Evolutionary conservation across 805 yeast genomes (phyloP).

Genomic region (Cyberlindnera saturnus): DNA sequence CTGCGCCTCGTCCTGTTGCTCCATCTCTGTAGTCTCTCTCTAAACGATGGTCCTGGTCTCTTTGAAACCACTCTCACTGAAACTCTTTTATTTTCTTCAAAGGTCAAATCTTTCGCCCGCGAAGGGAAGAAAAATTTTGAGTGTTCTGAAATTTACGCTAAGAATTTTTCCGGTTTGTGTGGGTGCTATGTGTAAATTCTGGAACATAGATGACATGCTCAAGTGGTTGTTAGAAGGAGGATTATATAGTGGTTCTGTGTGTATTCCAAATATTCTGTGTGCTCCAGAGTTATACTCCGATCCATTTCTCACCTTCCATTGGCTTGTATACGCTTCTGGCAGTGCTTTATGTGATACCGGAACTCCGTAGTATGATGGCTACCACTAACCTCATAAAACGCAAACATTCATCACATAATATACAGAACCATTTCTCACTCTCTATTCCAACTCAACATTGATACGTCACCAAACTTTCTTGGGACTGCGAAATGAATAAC

Average conservation of each 20-base stretch:
- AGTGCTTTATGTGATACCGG: too few relatives aligned
- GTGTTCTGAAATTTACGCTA: not conserved
- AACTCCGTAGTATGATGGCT: too few relatives aligned
- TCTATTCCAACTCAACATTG: constrained; percentile 67
- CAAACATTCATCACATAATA: not conserved
- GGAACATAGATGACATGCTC: too few relatives aligned
- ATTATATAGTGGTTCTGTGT: too few relatives aligned
- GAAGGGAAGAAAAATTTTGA: not conserved
- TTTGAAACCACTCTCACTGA: too few relatives aligned
- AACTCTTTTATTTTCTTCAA: too few relatives aligned
- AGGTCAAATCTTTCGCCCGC: not conserved
- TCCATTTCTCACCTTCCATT: too few relatives aligned
- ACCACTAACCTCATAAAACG: not conserved
- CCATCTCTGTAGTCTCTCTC: not conserved
- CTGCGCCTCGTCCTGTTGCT: constrained; percentile 68
- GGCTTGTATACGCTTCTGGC: too few relatives aligned
- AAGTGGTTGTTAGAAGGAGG: too few relatives aligned
- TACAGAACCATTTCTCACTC: constrained; percentile 33
- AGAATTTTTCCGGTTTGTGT: not conserved
- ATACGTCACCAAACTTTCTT: constrained; percentile 67
- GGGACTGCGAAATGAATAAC: constrained; percentile 56
- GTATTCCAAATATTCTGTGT: too few relatives aligned
- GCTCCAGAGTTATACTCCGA: too few relatives aligned
- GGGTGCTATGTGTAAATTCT: too few relatives aligned
- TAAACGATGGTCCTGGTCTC: not conserved